Conservation (phyloP, 2,329 filamentous ascomycete species). For the Penicillium expansum region DNA sequence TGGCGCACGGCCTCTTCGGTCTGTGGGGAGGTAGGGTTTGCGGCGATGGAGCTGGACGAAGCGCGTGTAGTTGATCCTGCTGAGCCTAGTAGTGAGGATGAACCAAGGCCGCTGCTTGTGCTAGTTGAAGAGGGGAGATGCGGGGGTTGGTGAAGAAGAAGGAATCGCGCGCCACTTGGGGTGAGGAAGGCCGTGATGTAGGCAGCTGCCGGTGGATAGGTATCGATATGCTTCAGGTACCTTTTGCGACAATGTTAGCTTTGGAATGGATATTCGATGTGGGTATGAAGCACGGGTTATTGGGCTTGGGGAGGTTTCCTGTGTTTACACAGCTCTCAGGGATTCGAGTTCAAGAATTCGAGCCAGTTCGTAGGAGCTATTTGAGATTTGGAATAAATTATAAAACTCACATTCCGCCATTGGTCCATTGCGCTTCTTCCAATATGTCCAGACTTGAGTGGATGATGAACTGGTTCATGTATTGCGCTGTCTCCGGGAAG, state of each 20-base stretch:
- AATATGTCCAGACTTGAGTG: slow-evolving; percentile 92
- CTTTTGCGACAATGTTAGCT: slow-evolving; percentile 45
- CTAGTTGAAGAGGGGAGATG: slow-evolving; percentile 41
- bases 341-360: neutral
- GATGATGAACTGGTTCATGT: slow-evolving; percentile 96
- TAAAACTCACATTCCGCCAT: slow-evolving; percentile 67
- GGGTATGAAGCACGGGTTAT: neutral
- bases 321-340: neutral
- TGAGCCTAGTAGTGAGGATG: slow-evolving; percentile 32
- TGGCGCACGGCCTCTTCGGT: slow-evolving; percentile 94
- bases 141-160: slow-evolving; percentile 82
- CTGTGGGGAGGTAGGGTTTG: slow-evolving; percentile 82
- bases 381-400: neutral
- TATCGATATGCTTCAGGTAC: slow-evolving; percentile 95
- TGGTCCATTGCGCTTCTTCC: slow-evolving; percentile 94
- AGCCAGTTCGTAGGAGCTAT: too few species aligned
- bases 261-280: neutral
- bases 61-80: slow-evolving; percentile 38
- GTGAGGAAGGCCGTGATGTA: slow-evolving; percentile 95
- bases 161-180: slow-evolving; percentile 86
- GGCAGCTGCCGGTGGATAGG: slow-evolving; percentile 79
- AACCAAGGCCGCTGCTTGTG: slow-evolving; percentile 20
- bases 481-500: slow-evolving; percentile 81
- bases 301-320: neutral
- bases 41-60: slow-evolving; percentile 68